A percentile compares a stretch with the other conserved stretches of the same genome.
phyloP scores from a whole-genome alignment of 306 rosid species.

The Leucaena leucocephala region DNA sequence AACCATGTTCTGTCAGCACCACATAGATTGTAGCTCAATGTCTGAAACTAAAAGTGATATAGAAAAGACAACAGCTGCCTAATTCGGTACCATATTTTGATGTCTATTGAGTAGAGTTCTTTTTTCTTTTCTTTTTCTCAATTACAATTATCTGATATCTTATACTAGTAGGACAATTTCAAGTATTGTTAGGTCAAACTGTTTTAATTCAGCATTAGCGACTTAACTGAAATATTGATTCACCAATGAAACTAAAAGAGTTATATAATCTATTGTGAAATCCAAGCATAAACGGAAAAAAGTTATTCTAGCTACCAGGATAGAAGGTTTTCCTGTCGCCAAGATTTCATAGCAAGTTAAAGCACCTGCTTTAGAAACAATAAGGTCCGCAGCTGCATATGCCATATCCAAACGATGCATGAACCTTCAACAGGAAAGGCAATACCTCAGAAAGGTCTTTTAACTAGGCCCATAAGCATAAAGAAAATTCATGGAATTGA shows the following conservation, averaged over 20 bases:
- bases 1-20: not conserved
- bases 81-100: constrained; percentile 9
- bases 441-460: not conserved
- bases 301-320: constrained; percentile 52
- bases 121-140: not conserved
- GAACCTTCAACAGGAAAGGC: constrained; percentile 54
- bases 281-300: not conserved
- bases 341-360: constrained; percentile 83
- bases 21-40: constrained; percentile 16
- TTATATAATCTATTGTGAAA: not conserved
- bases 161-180: not conserved
- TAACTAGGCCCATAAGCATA: not conserved
- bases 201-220: not conserved
- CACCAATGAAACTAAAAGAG: not conserved
- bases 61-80: not conserved
- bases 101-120: not conserved
- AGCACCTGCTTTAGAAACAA: constrained; percentile 84
- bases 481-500: not conserved
- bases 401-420: constrained; percentile 75
- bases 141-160: not conserved
- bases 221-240: constrained; percentile 18
- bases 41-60: not conserved
- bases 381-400: constrained; percentile 73
- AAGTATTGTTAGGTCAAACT: not conserved
- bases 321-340: constrained; percentile 81